Conservation (phyloP, 1,284 basidiomycete species). For the Neotropicomus parvogracilis region DNA sequence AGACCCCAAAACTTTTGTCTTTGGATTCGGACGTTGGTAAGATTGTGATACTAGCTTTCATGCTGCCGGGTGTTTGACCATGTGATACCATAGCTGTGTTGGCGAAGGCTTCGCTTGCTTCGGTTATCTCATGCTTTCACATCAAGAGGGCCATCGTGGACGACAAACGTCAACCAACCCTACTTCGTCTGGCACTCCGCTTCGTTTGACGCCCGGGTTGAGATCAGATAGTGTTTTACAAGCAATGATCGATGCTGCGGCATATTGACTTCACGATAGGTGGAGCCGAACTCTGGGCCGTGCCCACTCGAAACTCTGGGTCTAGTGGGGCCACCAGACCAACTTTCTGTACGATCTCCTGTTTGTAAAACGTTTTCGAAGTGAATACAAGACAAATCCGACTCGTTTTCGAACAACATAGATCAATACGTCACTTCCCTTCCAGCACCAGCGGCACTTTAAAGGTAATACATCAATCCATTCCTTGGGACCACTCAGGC, state of each 20-base stretch:
- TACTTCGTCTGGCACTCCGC: slow-evolving; percentile 1
- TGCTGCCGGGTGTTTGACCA: background rate
- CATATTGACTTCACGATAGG: background rate
- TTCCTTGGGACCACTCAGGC: too few species aligned
- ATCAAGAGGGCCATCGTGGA: slow-evolving; percentile 1
- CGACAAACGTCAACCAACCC: slow-evolving; percentile 2
- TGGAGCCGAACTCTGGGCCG: too few species aligned
- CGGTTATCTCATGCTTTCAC: slow-evolving; percentile 1
- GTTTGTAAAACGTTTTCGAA: too few species aligned
- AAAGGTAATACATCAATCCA: too few species aligned
- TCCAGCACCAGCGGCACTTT: too few species aligned
- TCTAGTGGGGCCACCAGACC: too few species aligned
- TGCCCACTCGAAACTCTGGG: too few species aligned
- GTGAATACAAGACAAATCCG: too few species aligned
- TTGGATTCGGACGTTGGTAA: slow-evolving; percentile 7
- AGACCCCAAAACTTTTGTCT: slow-evolving; percentile 3
- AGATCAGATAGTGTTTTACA: background rate
- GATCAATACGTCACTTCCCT: too few species aligned
- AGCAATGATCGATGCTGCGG: background rate
- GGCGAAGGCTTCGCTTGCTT: slow-evolving; percentile 4
- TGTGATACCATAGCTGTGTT: background rate
- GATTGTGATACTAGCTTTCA: background rate
- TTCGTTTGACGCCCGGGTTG: background rate
- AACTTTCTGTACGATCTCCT: too few species aligned
- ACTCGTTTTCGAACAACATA: too few species aligned